Base-by-base conservation (phyloP, 2,329 filamentous ascomycete species). In the Botryotinia narcissicola region DNA sequence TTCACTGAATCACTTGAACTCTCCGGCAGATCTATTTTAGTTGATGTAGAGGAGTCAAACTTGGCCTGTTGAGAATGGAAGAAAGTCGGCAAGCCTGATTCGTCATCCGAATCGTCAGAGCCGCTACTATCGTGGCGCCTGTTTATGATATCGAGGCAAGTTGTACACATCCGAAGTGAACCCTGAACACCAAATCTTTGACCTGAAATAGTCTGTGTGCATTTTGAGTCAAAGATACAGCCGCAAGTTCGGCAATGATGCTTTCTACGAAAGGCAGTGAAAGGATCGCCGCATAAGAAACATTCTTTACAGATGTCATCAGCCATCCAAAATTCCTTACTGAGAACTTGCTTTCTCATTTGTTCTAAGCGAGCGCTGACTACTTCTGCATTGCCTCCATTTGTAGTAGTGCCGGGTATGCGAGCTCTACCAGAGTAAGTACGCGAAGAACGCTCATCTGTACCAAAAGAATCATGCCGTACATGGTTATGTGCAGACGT, bases 291-390 rank as follows among this genome's bases (percentile, higher is more conserved):
- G 79, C 96, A 99, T 62, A 93, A 89, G 81, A 98, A 99, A 80
- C 96, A 99, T 79, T 98, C 95, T 81, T 97, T 98, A 74, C 95
- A 97, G 75, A 97, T 98, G 80, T 98, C 96, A 81, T 99, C 96
- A 74, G 94, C 93, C 96, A 99, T 99, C 96, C 95, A 98, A 78
- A 97, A 98, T 78, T 98, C 95, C 80, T 95, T 96, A 81, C 93
- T 97, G 63, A 98, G 84, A 12, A 99, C 91, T 80, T 95, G 94
- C 79, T 93, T 93, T 75, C 92, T 90, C 86, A 97, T 92, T 77
- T 92, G 91, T 68, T 89, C 89, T 10, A 92, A 83, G 72, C 88
- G 87, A 14, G 88, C 87, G 78, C 85, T 90, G 73, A 91, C 88
- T 67, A 85, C 84, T 74, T 89, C 89, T 3, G 87, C 86, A 8